A percentile compares a stretch with the other conserved stretches of the same genome.
These are phyloP conservation scores for Globisporangium barbulae DNA, from an alignment of 352 stramenopile genomes.

Conservation along the genomic window DNA sequence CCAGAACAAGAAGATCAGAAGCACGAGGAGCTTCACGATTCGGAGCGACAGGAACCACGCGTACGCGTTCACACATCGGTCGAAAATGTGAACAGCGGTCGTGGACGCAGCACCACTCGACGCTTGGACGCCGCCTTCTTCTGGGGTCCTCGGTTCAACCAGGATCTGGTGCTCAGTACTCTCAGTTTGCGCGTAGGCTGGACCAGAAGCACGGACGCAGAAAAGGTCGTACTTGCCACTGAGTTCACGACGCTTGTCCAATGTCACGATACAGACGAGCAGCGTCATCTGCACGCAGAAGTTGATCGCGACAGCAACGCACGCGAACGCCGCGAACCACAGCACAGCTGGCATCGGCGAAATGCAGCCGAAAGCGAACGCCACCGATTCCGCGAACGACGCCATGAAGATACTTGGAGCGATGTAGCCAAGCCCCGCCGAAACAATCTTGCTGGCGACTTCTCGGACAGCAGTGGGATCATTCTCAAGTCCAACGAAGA, in stretches of 20 bases:
- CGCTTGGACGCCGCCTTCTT: neutral
- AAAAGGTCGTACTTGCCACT: conserved; percentile 51
- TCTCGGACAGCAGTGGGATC: conserved; percentile 36
- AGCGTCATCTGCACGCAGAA: conserved; percentile 64
- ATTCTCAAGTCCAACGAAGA: conserved; percentile 42
- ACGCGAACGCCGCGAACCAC: conserved; percentile 65
- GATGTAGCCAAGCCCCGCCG: conserved; percentile 43
- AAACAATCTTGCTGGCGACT: conserved; percentile 35
- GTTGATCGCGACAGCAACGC: conserved; percentile 52
- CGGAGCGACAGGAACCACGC: conserved; percentile 40
- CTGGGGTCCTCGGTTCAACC: conserved; percentile 28
- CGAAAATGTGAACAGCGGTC: conserved; percentile 21
- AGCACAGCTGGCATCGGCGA: conserved; percentile 59
- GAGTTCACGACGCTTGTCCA: conserved; percentile 63
- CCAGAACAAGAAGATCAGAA: conserved; percentile 43
- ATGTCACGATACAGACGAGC: conserved; percentile 53
- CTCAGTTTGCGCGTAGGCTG: conserved; percentile 7
- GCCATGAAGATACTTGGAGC: conserved; percentile 69
- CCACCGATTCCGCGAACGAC: conserved; percentile 44
- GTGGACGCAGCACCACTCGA: neutral
- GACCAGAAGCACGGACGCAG: conserved; percentile 21
- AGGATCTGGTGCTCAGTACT: conserved; percentile 4
- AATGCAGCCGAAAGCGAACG: conserved; percentile 60
- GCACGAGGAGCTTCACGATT: conserved; percentile 45
- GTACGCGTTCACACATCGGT: conserved; percentile 45